Evolutionary conservation across 164 flowering plant species (phyloP).

Genomic region (Echeveria elegans): DNA sequence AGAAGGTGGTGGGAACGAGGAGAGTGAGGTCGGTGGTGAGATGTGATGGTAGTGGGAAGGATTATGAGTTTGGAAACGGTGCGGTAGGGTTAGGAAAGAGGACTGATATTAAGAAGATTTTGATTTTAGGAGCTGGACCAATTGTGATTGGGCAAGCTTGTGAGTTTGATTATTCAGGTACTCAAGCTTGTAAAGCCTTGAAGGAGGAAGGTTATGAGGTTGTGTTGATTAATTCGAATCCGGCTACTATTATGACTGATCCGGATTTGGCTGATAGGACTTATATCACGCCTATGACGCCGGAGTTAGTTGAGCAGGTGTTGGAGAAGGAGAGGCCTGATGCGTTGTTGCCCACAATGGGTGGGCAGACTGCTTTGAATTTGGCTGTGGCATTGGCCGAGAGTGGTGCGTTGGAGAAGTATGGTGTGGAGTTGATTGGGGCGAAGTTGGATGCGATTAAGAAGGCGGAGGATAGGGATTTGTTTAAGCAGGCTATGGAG

Average conservation of each 20-base stretch:
- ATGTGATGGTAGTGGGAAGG: not conserved
- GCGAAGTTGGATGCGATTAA: slow-evolving; percentile 90
- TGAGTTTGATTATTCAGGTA: slow-evolving; percentile 96
- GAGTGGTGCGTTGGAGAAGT: slow-evolving; percentile 61
- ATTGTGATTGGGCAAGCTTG: slow-evolving; percentile 53
- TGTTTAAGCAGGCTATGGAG: slow-evolving; percentile 92
- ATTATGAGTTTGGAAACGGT: slow-evolving; percentile 12
- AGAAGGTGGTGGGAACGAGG: not conserved
- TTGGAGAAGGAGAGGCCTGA: slow-evolving; percentile 70
- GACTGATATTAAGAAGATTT: slow-evolving; percentile 68
- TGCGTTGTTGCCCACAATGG: slow-evolving; percentile 94
- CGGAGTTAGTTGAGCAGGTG: slow-evolving; percentile 79
- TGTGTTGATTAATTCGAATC: slow-evolving; percentile 80
- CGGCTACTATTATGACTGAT: slow-evolving; percentile 99
- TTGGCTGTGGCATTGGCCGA: slow-evolving; percentile 90
- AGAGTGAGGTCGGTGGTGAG: not conserved
- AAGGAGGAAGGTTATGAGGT: slow-evolving; percentile 92
- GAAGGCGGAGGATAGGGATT: slow-evolving; percentile 76
- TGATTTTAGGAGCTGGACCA: not conserved
- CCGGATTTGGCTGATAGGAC: slow-evolving; percentile 87
- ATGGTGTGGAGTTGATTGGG: slow-evolving; percentile 84
- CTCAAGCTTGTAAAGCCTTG: slow-evolving; percentile 90
- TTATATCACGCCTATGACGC: slow-evolving; percentile 84
- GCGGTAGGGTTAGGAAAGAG: slow-evolving; percentile 40
- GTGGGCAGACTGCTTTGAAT: slow-evolving; percentile 94